Base-by-base conservation (phyloP, 768 basidiomycete genomes). In the Trametes maxima region DNA sequence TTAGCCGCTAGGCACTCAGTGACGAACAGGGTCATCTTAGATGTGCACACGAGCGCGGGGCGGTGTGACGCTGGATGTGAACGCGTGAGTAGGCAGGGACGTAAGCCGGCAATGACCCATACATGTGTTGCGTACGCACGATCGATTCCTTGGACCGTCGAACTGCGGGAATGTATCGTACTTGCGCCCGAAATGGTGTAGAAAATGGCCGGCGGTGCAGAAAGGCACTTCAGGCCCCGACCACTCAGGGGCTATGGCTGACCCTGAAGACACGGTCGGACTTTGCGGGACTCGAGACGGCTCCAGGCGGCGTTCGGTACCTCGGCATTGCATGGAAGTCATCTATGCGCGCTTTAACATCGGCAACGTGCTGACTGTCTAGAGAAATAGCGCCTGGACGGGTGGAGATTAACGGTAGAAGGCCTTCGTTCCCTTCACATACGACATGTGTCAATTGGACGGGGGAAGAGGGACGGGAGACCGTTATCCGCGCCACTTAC, bases 401-500 rank as follows among this genome's bases (percentile, higher is more conserved):
- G n/a, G 57, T 50, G 57, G 48, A 58, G 37, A 58, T 58, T 39
- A 51, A 58, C 57, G 57, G 57, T 58, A 50, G 57, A 58, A 58
- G 57, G 14, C 37, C 47, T 49, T 49, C 56, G 42, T 17, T n/a
- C 46, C 40, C 57, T 24, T 50, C 57, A 43, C 49, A 50, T 48
- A 40, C 37, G 17, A n/a, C 48, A 58, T 58, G 57, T 28, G 57
- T 51, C 56, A 57, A 42, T 47, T 24, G 37, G 35, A 22, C 47
- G 37, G 33, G 22, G 36, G 22, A 39, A 33, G n/a, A 37, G 39
- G n/a, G 16, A 25, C 36, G 36, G 56, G 40, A 3, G 47, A 57
- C 17, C 40, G 17, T 33, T 10, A 25, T 37, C 37, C 12, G 28
- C 28, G 37, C 5, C n/a, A 42, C 46, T 37, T 39, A 42, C 46